These are phyloP conservation scores for Platanus orientalis DNA, from an alignment of 164 flowering plant species.

Conservation along the genomic window DNA sequence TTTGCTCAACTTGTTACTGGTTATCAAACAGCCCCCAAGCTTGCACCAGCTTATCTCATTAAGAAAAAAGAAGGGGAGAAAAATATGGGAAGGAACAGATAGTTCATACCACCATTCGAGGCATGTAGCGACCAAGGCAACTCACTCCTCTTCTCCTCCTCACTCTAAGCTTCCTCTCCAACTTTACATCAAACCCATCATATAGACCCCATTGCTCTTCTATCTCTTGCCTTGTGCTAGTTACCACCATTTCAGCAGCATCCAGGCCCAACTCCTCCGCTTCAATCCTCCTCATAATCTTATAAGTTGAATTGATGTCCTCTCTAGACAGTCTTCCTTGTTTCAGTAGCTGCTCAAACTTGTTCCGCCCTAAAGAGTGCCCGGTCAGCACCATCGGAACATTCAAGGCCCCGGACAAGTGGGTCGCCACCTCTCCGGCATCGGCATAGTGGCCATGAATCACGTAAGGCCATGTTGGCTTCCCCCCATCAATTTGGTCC, in stretches of 20 bases:
- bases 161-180: conserved; percentile 74
- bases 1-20: too few species aligned
- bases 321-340: conserved; percentile 69
- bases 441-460: conserved; percentile 92
- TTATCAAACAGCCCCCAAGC: too few species aligned
- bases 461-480: conserved; percentile 74
- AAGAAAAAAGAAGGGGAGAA: not conserved
- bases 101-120: conserved; percentile 70
- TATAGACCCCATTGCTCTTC: conserved; percentile 92
- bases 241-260: conserved; percentile 83
- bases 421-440: conserved; percentile 76
- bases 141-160: conserved; percentile 73
- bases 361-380: conserved; percentile 80
- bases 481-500: conserved; percentile 49
- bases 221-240: conserved; percentile 88
- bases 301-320: conserved; percentile 70
- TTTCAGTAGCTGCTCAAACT: conserved; percentile 74
- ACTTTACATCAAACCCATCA: conserved; percentile 76
- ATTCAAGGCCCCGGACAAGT: conserved; percentile 59
- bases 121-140: conserved; percentile 78
- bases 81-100: not conserved
- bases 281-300: conserved; percentile 77
- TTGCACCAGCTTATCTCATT: too few species aligned
- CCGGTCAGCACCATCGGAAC: conserved; percentile 90
- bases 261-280: conserved; percentile 76